Evolutionary conservation across 352 stramenopile genomes (phyloP).

Genomic region (Pythium folliculosum): DNA sequence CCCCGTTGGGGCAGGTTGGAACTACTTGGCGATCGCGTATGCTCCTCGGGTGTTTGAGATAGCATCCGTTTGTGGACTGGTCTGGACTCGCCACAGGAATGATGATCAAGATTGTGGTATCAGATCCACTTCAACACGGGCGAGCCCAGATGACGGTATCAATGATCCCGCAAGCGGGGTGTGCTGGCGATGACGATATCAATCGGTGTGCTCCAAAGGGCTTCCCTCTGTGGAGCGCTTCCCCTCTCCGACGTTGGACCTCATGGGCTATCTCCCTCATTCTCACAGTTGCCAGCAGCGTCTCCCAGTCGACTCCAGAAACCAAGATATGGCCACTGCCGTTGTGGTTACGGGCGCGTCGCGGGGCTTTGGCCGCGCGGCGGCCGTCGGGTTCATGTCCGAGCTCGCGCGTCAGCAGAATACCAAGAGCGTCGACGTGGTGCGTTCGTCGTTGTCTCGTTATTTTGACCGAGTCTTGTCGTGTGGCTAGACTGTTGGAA

Average conservation of each 20-base stretch:
- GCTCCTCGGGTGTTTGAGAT: no score
- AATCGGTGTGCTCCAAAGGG: background rate
- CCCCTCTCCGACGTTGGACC: no score
- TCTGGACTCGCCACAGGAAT: background rate
- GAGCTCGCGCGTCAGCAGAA: slow-evolving; percentile 1
- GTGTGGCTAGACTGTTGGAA: background rate
- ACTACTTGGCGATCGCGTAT: no score
- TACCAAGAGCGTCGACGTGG: slow-evolving; percentile 6
- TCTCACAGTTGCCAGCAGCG: background rate
- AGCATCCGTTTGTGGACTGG: background rate
- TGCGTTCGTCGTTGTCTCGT: background rate
- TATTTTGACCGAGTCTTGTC: background rate
- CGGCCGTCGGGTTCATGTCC: background rate
- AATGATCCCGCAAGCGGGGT: background rate
- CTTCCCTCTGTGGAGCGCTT: no score
- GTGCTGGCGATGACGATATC: background rate
- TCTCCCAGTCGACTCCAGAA: background rate
- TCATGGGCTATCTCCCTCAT: background rate
- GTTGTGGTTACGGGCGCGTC: slow-evolving; percentile 86
- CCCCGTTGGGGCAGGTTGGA: no score
- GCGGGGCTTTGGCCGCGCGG: slow-evolving; percentile 64
- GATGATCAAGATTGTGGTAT: background rate
- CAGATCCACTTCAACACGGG: background rate
- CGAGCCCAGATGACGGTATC: background rate
- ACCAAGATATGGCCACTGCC: slow-evolving; percentile 30